Evolutionary conservation across 805 yeast species (phyloP), one percentile per base, ranked within the genome.

Genomic region (Starmerella khaoyaiensis): DNA sequence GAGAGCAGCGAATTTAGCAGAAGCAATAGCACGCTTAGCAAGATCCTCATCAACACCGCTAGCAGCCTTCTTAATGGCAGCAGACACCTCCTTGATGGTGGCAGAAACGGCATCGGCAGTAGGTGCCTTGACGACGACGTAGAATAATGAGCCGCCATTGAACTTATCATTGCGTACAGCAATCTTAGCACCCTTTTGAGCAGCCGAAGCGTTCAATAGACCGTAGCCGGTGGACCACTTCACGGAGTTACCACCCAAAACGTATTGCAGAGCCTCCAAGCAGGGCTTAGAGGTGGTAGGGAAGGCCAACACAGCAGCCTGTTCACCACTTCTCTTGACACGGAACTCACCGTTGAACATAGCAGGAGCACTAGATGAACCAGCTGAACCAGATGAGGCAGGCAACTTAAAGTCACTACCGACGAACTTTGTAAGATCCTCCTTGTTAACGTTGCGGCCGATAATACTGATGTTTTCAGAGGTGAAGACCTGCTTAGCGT

Each of bases 121-220:
- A 25, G 68, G 56, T 48, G 79, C 80, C 45, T 72, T 55, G 45
- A 78, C 76, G 39, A 72, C 62, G 39, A 83, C 67, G 51, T 78
- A 71, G 65, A 90, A 79, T 54, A 90, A 70, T 40, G 87, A 81
- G 42, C 84, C 81, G 56, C 77, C 84, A 49, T 74, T 66, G 71
- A 79, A 84, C 56, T 71, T 65, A 57, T 67, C 63, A 52, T 79
- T 64, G 52, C 66, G 51, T 45, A 68, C 72, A 40, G 59, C 59
- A 46, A 79, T 58, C 52, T 65, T 58, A 21, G 50, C 68, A 17
- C 14, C 33, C 21, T 31, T 21, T n/a, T 12, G 12, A 14, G 17
- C 8, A 34, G 63, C 58, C 41, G 66, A 60, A 46, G 54, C 47
- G 49, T 71, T 62, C 47, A 72, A 65, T 38, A 74, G 68, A 30